A percentile compares a stretch with the other conserved stretches of the same genome.
Evolutionary conservation across 495 filamentous ascomycete species (phyloP).

Genomic region (Bombardia bombarda): DNA sequence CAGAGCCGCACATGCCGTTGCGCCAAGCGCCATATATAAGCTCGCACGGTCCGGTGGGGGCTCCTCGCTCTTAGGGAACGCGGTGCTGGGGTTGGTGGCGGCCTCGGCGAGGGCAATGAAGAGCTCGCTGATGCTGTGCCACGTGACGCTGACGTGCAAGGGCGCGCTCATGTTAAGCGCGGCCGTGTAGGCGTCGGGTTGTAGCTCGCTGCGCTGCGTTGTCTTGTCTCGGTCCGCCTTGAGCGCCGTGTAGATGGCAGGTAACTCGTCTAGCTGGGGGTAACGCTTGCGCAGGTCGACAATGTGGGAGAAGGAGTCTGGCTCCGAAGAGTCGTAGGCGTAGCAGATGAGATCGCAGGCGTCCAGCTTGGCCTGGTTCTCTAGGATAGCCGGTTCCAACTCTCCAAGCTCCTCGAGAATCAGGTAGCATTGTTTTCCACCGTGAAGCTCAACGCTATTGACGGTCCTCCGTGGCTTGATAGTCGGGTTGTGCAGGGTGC

Average conservation of each 20-base stretch:
- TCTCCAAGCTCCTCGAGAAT: conserved; percentile 96
- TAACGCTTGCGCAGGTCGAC: conserved; percentile 68
- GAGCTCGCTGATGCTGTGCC: conserved; percentile 82
- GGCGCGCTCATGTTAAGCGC: conserved; percentile 75
- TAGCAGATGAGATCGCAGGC: conserved; percentile 91
- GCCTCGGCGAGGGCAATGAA: conserved; percentile 84
- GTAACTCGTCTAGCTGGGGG: conserved; percentile 76
- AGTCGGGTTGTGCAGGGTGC: conserved; percentile 80
- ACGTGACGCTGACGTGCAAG: conserved; percentile 87
- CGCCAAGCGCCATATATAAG: conserved; percentile 77
- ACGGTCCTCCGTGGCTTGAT: conserved; percentile 90
- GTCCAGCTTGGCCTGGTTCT: conserved; percentile 86
- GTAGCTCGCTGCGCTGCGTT: conserved; percentile 79
- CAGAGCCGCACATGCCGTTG: conserved; percentile 70
- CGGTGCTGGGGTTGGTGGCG: conserved; percentile 78
- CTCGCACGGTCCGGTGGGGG: conserved; percentile 73
- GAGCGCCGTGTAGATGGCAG: conserved; percentile 81
- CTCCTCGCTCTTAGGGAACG: conserved; percentile 80
- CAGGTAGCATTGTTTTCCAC: conserved; percentile 93
- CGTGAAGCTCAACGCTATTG: conserved; percentile 92
- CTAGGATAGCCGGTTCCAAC: conserved; percentile 83
- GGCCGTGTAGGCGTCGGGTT: conserved; percentile 87
- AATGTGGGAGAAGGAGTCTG: conserved; percentile 89
- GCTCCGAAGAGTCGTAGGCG: conserved; percentile 92
- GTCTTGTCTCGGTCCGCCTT: conserved; percentile 94